Percentiles rank a stretch among this genome's conserved stretches.
These are phyloP conservation scores for Alternaria viburni DNA, from an alignment of 2,329 filamentous ascomycete species.

Conservation along the genomic window DNA sequence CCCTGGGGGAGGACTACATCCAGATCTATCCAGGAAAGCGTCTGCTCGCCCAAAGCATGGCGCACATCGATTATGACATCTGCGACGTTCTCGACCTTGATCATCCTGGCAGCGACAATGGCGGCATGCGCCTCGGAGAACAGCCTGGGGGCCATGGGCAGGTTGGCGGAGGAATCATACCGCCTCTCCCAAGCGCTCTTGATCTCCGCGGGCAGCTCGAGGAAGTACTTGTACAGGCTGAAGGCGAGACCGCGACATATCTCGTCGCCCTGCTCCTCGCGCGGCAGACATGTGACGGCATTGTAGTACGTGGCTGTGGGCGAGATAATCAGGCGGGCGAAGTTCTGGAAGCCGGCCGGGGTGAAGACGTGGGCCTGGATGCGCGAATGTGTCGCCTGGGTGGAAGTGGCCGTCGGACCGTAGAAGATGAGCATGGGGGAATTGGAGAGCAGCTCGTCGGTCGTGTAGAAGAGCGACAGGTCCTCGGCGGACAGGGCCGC, in stretches of 20 bases:
- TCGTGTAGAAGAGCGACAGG: constrained; percentile 86
- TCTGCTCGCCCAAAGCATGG: constrained; percentile 78
- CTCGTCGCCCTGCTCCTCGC: constrained; percentile 95
- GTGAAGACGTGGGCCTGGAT: constrained; percentile 94
- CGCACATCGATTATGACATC: constrained; percentile 77
- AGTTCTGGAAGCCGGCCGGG: constrained; percentile 86
- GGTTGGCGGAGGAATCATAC: constrained; percentile 59
- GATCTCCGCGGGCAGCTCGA: constrained; percentile 78
- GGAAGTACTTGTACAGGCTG: constrained; percentile 92
- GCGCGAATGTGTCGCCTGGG: constrained; percentile 87
- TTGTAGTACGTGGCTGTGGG: constrained; percentile 90
- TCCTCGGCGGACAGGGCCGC: constrained; percentile 77
- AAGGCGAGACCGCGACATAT: constrained; percentile 90
- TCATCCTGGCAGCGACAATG: constrained; percentile 84
- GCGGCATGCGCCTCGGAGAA: constrained; percentile 94
- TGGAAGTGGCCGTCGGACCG: constrained; percentile 86
- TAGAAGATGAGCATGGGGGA: constrained; percentile 89
- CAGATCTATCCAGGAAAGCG: constrained; percentile 82
- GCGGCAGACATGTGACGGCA: constrained; percentile 86
- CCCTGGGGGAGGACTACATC: constrained; percentile 85
- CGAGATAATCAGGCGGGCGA: constrained; percentile 88
- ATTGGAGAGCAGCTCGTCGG: constrained; percentile 81
- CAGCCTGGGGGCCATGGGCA: constrained; percentile 70
- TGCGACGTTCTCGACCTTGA: constrained; percentile 75
- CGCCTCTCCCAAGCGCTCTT: constrained; percentile 71